Evolutionary conservation across 345 rosid genomes (phyloP).

Genomic region (Microthlaspi erraticum): DNA sequence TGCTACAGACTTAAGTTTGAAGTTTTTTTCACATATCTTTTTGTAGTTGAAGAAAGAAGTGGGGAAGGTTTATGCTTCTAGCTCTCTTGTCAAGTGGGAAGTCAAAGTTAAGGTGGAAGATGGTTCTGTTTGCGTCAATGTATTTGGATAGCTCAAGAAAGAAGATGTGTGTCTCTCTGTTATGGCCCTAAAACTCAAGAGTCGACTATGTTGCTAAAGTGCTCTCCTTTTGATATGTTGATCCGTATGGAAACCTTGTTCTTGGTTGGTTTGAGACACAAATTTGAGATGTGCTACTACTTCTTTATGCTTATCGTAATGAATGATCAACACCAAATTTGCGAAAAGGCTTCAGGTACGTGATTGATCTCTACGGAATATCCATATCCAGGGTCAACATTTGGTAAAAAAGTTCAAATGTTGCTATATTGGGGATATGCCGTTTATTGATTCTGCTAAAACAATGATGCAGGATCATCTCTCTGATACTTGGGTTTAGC

Average conservation of each 20-base stretch:
- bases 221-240: constrained; percentile 50
- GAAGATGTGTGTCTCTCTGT: constrained; percentile 45
- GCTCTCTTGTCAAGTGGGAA: constrained; percentile 21
- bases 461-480: constrained; percentile 44
- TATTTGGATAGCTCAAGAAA: constrained; percentile 43
- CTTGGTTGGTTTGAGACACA: constrained; percentile 47
- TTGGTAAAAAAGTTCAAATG: constrained; percentile 44
- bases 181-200: constrained; percentile 41
- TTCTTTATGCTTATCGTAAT: constrained; percentile 49
- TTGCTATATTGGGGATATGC: constrained; percentile 30
- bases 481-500: constrained; percentile 37
- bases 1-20: background rate
- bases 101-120: constrained; percentile 33
- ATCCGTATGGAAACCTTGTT: constrained; percentile 45
- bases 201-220: constrained; percentile 44
- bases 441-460: constrained; percentile 35
- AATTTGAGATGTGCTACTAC: constrained; percentile 51
- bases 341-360: constrained; percentile 44
- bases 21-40: background rate
- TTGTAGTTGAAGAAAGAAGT: constrained; percentile 37
- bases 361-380: constrained; percentile 30
- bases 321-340: constrained; percentile 40
- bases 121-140: constrained; percentile 33
- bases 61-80: constrained; percentile 34
- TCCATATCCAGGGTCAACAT: constrained; percentile 11